phyloP scores from a whole-genome alignment of 306 rosid genomes.

The Echinosophora koreensis region DNA sequence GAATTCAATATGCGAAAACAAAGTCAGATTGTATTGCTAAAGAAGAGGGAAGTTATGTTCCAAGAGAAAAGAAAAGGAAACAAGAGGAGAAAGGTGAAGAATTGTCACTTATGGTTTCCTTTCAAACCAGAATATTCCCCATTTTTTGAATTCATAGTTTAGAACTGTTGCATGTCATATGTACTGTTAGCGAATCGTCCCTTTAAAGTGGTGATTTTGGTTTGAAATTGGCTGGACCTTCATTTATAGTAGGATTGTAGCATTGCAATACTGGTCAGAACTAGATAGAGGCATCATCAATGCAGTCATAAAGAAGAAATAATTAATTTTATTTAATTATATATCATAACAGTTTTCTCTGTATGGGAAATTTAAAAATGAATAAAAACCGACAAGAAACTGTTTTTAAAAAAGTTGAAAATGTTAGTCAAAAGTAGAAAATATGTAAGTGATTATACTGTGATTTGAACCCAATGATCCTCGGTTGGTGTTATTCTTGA shows the following conservation, averaged over 20 bases:
- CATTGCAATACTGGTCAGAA: conserved; percentile 24
- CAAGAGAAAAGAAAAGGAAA: conserved; percentile 97
- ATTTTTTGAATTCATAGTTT: conserved; percentile 21
- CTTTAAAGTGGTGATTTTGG: conserved; percentile 16
- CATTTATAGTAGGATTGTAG: conserved; percentile 8
- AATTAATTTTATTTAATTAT: neutral
- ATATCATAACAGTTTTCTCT: neutral
- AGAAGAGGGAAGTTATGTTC: conserved; percentile 94
- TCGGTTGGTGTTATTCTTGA: neutral
- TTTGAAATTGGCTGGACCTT: conserved; percentile 31
- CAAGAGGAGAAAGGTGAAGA: conserved; percentile 94
- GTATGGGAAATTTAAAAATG: neutral
- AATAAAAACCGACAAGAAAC: neutral
- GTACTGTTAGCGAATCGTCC: neutral
- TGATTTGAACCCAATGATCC: conserved; percentile 5
- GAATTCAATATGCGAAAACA: conserved; percentile 92
- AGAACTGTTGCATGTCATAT: conserved; percentile 14
- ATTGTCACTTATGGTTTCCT: conserved; percentile 23
- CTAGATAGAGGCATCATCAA: neutral
- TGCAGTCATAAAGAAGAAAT: neutral
- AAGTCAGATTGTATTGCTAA: conserved; percentile 97
- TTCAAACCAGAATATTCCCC: neutral
- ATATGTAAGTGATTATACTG: neutral
- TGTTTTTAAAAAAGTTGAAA: neutral
- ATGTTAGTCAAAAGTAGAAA: conserved; percentile 5